These are phyloP conservation scores for Lepidium africanum DNA, from an alignment of 345 rosid species.

Conservation along the genomic window DNA sequence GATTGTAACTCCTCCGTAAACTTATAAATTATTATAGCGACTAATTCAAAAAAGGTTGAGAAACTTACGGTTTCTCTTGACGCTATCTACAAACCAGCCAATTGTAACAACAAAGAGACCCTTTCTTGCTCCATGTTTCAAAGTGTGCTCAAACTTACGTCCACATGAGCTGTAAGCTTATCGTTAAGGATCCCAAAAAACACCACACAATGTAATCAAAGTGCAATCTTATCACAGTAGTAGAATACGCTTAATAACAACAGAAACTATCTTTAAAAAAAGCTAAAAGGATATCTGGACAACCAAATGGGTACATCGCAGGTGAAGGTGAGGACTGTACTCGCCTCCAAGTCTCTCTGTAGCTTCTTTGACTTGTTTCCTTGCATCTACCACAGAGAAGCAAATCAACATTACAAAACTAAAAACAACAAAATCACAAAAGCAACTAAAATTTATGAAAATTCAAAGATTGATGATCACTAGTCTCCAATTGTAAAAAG, in stretches of 20 bases:
- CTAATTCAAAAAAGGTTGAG: not conserved
- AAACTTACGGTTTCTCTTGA: slow-evolving; percentile 62
- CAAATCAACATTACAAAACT: not conserved
- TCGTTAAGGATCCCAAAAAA: slow-evolving; percentile 42
- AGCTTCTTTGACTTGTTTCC: slow-evolving; percentile 92
- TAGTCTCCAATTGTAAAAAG: not conserved
- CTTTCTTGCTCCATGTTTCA: slow-evolving; percentile 74
- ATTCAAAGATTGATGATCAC: not conserved
- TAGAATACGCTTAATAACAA: not conserved
- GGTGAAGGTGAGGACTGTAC: slow-evolving; percentile 76
- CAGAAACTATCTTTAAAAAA: not conserved
- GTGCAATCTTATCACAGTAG: not conserved
- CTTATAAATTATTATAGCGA: not conserved
- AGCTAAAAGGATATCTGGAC: slow-evolving; percentile 80
- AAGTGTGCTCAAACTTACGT: slow-evolving; percentile 83
- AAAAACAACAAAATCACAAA: not conserved
- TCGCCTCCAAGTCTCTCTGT: slow-evolving; percentile 85
- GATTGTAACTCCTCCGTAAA: not conserved
- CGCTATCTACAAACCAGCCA: slow-evolving; percentile 97
- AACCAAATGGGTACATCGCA: slow-evolving; percentile 87
- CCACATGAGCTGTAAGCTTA: slow-evolving; percentile 66
- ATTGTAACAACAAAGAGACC: slow-evolving; percentile 78
- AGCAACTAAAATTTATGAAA: not conserved
- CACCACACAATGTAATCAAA: not conserved
- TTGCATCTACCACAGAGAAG: slow-evolving; percentile 52